These are phyloP conservation scores for Trametes villosa DNA, from an alignment of 768 basidiomycete species.

Conservation along the genomic window DNA sequence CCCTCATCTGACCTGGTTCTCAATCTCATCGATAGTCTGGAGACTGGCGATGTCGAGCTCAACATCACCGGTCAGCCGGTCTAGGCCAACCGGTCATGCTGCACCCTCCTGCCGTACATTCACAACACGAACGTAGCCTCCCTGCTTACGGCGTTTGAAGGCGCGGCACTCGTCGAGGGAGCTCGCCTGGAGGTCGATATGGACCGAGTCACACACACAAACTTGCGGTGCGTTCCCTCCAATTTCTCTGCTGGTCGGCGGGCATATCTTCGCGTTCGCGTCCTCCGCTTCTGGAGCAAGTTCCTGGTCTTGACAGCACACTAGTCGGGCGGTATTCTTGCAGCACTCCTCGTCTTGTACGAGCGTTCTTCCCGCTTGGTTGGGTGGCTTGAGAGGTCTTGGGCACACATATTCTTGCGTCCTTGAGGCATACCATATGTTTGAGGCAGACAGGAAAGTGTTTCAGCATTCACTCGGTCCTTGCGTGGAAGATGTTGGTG, in stretches of 20 bases:
- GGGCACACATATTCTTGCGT: conserved; percentile 3
- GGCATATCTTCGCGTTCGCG: background rate
- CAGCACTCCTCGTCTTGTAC: background rate
- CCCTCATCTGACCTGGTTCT: background rate
- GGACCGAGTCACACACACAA: background rate
- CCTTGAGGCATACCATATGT: background rate
- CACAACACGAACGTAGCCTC: background rate
- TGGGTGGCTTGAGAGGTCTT: background rate
- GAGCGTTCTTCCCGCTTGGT: background rate
- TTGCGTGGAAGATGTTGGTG: conserved; percentile 14
- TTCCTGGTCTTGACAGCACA: background rate
- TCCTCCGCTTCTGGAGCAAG: background rate
- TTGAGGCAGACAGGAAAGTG: conserved; percentile 2
- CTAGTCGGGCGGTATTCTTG: background rate
- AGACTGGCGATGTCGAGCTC: background rate
- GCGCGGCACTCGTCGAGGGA: background rate
- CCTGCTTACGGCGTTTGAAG: background rate
- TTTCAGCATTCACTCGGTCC: conserved; percentile 1
- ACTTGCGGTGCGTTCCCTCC: background rate
- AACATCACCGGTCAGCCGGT: conserved; percentile 12
- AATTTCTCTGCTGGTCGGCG: background rate
- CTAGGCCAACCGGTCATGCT: conserved; percentile 11
- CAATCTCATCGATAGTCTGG: background rate
- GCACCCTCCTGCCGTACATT: background rate
- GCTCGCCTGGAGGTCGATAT: background rate